Base-by-base conservation (phyloP, 2,329 filamentous ascomycete genomes). In the Kalmusia sp. region DNA sequence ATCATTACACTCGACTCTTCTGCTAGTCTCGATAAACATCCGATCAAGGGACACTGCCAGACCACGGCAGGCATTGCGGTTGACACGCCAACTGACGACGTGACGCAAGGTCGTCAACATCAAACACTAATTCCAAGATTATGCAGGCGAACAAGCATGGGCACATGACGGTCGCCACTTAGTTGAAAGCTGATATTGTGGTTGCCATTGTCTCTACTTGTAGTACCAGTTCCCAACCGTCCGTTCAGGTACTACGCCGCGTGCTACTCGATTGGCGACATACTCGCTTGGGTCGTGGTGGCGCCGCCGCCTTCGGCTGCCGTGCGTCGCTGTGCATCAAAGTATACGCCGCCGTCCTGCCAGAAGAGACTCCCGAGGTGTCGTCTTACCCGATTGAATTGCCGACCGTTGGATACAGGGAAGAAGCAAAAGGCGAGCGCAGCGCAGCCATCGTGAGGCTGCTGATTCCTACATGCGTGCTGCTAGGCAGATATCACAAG, bases 311-410 rank as follows among this genome's bases (percentile, higher is more conserved):
- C 44, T 19, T 37, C 33, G 44, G 44, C 33, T 47, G 44, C 24
- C 21, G 44, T 37, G 43, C 31, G 21, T n/a, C 43, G 27, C 27
- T 31, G 41, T 35, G 41, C 41, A 28, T 45, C 41, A 34, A 28
- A 22, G 30, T 47, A 47, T 33, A 47, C 31, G 33, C 44, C 44
- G 17, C 33, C 30, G 8, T 33, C 33, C 44, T 37, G 37, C 49
- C 54, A 15, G 14, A 15, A 64, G 53, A 64, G 49, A 55, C 61
- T 61, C 57, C 38, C 37, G 57, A 39, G 41, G 40, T 43, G 50
- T 30, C 49, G 54, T 53, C 54, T 55, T 52, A 56, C 52, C 28
- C 46, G 37, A 39, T 27, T 31, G 15, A 27, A 31, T 27, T 11
- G 43, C 28, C 15, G 35, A 19, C 24, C 35, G 17, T 39, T 44